Evolutionary conservation across 164 flowering plant species (phyloP), one percentile per base, ranked within the genome.

Genomic region (Amborella trichopoda): DNA sequence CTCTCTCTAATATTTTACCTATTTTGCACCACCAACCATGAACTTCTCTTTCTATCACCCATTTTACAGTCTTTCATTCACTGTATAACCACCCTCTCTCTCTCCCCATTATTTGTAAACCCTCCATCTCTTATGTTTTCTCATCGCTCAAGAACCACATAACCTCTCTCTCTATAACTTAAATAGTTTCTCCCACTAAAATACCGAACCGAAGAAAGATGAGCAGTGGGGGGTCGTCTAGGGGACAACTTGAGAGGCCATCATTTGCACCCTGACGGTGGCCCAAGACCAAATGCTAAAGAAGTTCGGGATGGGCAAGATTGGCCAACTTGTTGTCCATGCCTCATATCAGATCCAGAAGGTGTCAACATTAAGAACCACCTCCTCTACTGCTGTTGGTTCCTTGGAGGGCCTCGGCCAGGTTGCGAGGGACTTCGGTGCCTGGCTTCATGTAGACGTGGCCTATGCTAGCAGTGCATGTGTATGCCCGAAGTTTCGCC

Each of bases 191-290:
- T n/a, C n/a, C n/a, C n/a, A n/a, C n/a, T n/a, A n/a, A n/a, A n/a
- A n/a, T n/a, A n/a, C n/a, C n/a, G n/a, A n/a, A n/a, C n/a, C n/a
- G n/a, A n/a, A n/a, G n/a, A n/a, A n/a, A n/a, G n/a, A n/a, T n/a
- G n/a, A n/a, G n/a, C n/a, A n/a, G n/a, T n/a, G 94, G 0, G 85
- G 94, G 3, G 89, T 83, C 1, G 6, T 83, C 1, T 78, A 74
- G 23, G 86, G 81, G 3, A 81, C 81, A 2, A 73, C 86, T 1
- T 66, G 83, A 49, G 88, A 83, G 30, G 79, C 81, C 40, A 62
- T 79, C 5, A 22, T 81, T 23, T 67, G 72, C 27, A 70, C 76
- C 1, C 30, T 81, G 5, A 46, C 50, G 0, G 83, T 86, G 0
- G 70, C 86, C 0, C 49, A 86, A 23, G 91, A 82, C 30, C 34